phyloP scores from a whole-genome alignment of 2,329 filamentous ascomycete genomes.

The Tolypocladium amazonense region DNA sequence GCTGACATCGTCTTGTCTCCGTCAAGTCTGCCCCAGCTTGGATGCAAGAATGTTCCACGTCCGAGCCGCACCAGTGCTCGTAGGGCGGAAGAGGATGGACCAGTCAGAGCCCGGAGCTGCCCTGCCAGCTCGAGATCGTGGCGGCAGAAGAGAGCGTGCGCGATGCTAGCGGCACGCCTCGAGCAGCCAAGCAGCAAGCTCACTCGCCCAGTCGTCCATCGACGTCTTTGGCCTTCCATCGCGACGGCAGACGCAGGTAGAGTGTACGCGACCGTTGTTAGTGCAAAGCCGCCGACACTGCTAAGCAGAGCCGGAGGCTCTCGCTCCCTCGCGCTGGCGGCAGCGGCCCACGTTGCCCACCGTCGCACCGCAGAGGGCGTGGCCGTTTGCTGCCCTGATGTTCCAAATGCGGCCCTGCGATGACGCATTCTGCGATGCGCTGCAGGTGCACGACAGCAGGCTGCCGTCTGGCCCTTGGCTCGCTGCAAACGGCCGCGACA shows the following conservation, averaged over 20 bases:
- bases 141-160: neutral
- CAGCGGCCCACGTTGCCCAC: neutral
- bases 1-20: neutral
- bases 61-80: neutral
- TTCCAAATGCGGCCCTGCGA: neutral
- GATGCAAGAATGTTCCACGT: neutral
- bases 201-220: neutral
- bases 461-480: neutral
- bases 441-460: neutral
- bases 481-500: neutral
- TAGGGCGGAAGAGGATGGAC: neutral
- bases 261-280: neutral
- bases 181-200: neutral
- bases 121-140: neutral
- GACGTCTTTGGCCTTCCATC: neutral
- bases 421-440: neutral
- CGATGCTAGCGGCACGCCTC: neutral
- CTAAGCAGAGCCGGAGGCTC: neutral
- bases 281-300: neutral
- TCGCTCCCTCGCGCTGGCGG: neutral
- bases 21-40: neutral
- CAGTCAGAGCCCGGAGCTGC: slow-evolving; percentile 3
- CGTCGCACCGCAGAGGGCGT: neutral
- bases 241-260: neutral
- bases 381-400: neutral